Conservation (phyloP, 805 yeast species). For the Tetrapisispora taiwanensis region DNA sequence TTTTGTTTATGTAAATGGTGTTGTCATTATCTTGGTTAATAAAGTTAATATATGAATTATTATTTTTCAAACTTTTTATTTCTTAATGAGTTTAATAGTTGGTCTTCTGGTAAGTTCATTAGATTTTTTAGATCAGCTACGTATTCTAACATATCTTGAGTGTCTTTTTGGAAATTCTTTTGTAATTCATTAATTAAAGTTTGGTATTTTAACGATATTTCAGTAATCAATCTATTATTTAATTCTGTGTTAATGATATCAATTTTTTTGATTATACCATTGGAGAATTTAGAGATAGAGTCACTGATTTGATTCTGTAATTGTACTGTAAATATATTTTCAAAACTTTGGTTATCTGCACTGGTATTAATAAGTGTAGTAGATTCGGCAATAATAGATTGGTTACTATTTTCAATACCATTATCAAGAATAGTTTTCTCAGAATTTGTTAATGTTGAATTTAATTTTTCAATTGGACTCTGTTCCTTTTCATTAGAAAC, state of each 20-base stretch:
- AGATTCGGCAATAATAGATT: conserved; percentile 5
- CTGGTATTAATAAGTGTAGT: conserved; percentile 6
- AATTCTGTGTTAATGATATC: conserved; percentile 30
- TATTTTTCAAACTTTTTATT: not conserved
- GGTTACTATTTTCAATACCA: not conserved
- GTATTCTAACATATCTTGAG: conserved; percentile 30
- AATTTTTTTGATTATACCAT: conserved; percentile 29
- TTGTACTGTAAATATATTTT: conserved; percentile 25
- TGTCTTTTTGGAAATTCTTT: conserved; percentile 28
- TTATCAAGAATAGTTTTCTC: not conserved
- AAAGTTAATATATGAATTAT: too few relatives aligned
- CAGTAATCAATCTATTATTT: conserved; percentile 28
- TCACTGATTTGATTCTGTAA: conserved; percentile 30
- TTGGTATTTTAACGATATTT: conserved; percentile 30
- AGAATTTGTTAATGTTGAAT: not conserved
- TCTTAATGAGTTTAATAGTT: conserved; percentile 24
- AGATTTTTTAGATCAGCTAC: conserved; percentile 29
- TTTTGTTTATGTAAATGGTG: too few relatives aligned
- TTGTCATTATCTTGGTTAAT: too few relatives aligned
- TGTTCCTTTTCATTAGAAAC: not conserved
- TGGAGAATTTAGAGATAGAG: conserved; percentile 29
- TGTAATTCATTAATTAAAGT: conserved; percentile 26
- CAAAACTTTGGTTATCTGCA: not conserved
- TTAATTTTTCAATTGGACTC: not conserved
- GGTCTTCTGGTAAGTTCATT: conserved; percentile 29